Percentiles rank a stretch among this genome's conserved stretches.
These are phyloP conservation scores for Harringtonia aguacate DNA, from an alignment of 2,329 filamentous ascomycete species.

Conservation along the genomic window DNA sequence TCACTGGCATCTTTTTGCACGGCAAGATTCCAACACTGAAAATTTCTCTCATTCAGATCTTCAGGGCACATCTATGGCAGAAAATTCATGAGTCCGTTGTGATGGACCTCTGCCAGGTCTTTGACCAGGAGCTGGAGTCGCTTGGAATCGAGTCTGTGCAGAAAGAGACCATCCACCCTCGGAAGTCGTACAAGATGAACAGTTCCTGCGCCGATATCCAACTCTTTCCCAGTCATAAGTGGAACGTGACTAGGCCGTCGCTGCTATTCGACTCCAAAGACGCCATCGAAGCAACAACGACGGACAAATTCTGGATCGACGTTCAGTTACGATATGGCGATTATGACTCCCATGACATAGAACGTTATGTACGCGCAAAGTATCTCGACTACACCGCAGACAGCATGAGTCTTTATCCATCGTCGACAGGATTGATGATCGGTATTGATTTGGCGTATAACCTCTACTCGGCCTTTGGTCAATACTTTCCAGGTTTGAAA, in stretches of 20 bases:
- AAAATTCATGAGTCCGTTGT: constrained; percentile 99
- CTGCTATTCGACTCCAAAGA: constrained; percentile 95
- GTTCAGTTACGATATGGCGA: constrained; percentile 86
- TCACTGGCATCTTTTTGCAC: constrained; percentile 97
- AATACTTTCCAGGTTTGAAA: constrained; percentile 98
- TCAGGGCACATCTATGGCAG: constrained; percentile 98
- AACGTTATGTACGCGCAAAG: constrained; percentile 93
- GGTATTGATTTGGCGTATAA: constrained; percentile 97
- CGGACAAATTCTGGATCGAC: constrained; percentile 99
- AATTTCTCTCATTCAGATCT: constrained; percentile 97
- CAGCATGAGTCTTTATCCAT: constrained; percentile 97
- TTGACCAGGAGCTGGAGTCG: constrained; percentile 93
- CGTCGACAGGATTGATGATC: constrained; percentile 93
- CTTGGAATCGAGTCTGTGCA: constrained; percentile 95
- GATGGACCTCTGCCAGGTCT: constrained; percentile 98
- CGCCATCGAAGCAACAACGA: constrained; percentile 82
- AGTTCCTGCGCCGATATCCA: constrained; percentile 96
- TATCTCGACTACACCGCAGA: constrained; percentile 98
- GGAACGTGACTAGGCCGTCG: constrained; percentile 93
- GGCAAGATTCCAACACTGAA: constrained; percentile 97
- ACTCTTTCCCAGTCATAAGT: constrained; percentile 95
- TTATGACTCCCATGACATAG: constrained; percentile 98
- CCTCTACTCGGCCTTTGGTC: constrained; percentile 92
- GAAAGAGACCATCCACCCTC: constrained; percentile 96
- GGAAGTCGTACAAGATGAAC: constrained; percentile 99